Conservation (phyloP, 306 rosid species). For the Delonix regia region DNA sequence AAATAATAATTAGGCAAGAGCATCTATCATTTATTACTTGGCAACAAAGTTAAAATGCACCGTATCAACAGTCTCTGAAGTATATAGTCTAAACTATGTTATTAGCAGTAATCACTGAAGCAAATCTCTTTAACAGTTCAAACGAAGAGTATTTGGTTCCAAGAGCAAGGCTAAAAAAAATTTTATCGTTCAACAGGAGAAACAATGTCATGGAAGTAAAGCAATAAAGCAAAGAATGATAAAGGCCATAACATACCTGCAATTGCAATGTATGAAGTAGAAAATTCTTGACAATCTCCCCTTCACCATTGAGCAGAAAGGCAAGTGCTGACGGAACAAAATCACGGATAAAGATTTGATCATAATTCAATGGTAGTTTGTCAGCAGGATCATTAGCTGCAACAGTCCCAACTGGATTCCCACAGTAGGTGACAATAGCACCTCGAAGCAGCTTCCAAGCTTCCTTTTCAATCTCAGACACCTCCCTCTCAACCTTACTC, state of each 20-base stretch:
- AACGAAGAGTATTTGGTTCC: not conserved
- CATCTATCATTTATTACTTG: not conserved
- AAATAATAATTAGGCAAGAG: not conserved
- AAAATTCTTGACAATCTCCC: constrained; percentile 88
- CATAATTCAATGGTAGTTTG: constrained; percentile 76
- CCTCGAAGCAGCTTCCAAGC: constrained; percentile 80
- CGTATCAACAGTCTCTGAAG: not conserved
- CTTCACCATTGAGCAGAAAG: constrained; percentile 87
- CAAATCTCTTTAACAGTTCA: constrained; percentile 6
- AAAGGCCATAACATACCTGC: constrained; percentile 65
- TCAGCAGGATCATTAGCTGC: constrained; percentile 83
- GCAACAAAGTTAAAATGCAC: constrained; percentile 19
- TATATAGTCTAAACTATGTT: not conserved
- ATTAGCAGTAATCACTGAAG: constrained; percentile 11
- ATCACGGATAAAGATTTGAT: constrained; percentile 93
- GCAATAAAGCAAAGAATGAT: constrained; percentile 18
- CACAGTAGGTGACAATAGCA: constrained; percentile 79
- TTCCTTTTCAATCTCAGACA: constrained; percentile 69
- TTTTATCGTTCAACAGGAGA: not conserved
- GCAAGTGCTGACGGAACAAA: constrained; percentile 88
- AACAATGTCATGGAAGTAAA: not conserved
- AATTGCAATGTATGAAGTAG: constrained; percentile 92
- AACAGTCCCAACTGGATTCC: constrained; percentile 86
- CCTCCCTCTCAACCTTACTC: constrained; percentile 56
- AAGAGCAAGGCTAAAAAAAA: not conserved